A percentile compares a stretch with the other conserved stretches of the same genome.
Conservation (phyloP, 78 protist species). For the Dictyostelium purpureum region DNA sequence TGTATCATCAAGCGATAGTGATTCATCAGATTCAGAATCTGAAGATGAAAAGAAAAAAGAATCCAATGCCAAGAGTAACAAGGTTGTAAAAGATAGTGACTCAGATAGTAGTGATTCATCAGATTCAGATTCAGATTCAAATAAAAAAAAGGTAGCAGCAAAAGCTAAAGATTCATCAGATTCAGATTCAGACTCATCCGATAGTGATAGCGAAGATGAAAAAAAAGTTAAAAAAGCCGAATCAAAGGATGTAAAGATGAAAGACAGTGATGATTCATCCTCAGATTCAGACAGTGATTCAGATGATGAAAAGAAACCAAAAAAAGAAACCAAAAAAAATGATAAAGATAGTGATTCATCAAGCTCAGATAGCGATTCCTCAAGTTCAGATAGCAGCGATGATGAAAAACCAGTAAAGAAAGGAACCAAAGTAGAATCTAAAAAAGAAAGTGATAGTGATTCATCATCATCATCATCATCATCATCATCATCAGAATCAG, state of each 20-base stretch:
- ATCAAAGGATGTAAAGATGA: too few relatives aligned
- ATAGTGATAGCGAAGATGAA: constrained; percentile 15
- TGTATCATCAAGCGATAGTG: background rate
- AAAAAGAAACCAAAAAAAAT: background rate
- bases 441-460: constrained; percentile 5
- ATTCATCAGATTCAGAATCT: background rate
- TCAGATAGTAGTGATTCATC: background rate
- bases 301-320: background rate
- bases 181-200: background rate
- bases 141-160: background rate
- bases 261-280: background rate
- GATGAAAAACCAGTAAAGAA: too few relatives aligned
- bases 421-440: too few relatives aligned
- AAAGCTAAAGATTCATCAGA: background rate
- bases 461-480: too few relatives aligned
- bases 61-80: background rate
- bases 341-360: background rate
- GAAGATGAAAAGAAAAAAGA: too few relatives aligned
- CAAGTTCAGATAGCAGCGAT: background rate
- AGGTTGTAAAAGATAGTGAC: background rate
- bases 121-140: background rate
- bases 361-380: background rate
- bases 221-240: background rate
- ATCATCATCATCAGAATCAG: too few relatives aligned
- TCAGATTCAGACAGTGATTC: background rate